Percentiles rank a stretch among this genome's conserved stretches.
Evolutionary conservation across 2,329 filamentous ascomycete species (phyloP).

Genomic region (Fusarium sterilihyphosum): DNA sequence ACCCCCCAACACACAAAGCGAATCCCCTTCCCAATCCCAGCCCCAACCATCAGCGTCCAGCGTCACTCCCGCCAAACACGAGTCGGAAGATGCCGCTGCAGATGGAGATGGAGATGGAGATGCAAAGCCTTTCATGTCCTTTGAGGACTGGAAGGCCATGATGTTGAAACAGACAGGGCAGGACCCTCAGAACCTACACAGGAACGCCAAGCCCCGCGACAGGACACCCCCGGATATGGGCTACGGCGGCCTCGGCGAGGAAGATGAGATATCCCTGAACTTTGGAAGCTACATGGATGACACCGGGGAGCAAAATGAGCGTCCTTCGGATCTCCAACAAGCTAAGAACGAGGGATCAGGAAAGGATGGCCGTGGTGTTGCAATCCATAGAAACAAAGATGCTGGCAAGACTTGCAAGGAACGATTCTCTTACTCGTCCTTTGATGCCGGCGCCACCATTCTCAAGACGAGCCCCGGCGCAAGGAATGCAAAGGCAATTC

Average conservation of each 20-base stretch:
- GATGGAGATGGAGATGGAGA: constrained; percentile 40
- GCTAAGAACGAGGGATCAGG: constrained; percentile 39
- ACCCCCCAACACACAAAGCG: constrained; percentile 7
- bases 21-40: neutral
- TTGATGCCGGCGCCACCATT: constrained; percentile 94
- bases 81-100: constrained; percentile 19
- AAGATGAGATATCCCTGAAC: constrained; percentile 78
- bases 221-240: constrained; percentile 69
- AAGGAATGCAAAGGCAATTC: constrained; percentile 86
- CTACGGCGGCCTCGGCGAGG: constrained; percentile 83
- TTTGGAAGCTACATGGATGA: constrained; percentile 55
- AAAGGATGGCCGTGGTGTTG: constrained; percentile 61
- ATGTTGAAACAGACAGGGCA: constrained; percentile 89
- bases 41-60: constrained; percentile 1
- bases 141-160: constrained; percentile 98
- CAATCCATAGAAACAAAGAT: constrained; percentile 80
- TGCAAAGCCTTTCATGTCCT: constrained; percentile 80
- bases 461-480: constrained; percentile 88
- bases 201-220: constrained; percentile 64
- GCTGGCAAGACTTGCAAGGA: constrained; percentile 98
- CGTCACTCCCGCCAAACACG: constrained; percentile 1
- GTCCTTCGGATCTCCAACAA: neutral
- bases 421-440: constrained; percentile 96
- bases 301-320: constrained; percentile 21
- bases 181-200: constrained; percentile 70